Evolutionary conservation across 495 filamentous ascomycete genomes (phyloP).

Genomic region (Trichoderma orchidacearum): DNA sequence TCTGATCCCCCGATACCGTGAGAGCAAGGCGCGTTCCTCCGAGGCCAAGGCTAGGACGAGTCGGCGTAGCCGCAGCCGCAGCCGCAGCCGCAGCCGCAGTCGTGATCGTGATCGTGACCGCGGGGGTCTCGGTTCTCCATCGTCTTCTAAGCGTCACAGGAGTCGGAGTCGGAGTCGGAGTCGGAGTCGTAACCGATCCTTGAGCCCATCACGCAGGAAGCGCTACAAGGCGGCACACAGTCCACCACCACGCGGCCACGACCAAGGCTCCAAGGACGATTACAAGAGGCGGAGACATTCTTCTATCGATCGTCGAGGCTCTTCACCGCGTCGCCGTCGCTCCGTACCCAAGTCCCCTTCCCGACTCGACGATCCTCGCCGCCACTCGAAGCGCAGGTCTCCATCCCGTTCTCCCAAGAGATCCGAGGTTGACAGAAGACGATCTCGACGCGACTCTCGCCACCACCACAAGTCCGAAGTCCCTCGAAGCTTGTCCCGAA

Average conservation of each 20-base stretch:
- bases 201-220: neutral
- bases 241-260: neutral
- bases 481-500: neutral
- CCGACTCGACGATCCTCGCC: neutral
- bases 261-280: neutral
- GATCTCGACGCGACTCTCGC: neutral
- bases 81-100: neutral
- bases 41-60: neutral
- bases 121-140: neutral
- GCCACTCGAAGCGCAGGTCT: neutral
- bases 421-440: neutral
- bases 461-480: neutral
- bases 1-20: neutral
- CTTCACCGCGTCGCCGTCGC: neutral
- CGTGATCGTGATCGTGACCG: neutral
- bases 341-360: neutral
- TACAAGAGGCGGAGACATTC: neutral
- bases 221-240: neutral
- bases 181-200: neutral
- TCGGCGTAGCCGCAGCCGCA: neutral
- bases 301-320: neutral
- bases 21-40: neutral
- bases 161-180: slow-evolving; percentile 1
- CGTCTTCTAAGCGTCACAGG: neutral
- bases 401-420: neutral